Evolutionary conservation across 192 early-diverging fungal species (phyloP), one percentile per base, ranked within the genome.

Genomic region (Podila epigama): DNA sequence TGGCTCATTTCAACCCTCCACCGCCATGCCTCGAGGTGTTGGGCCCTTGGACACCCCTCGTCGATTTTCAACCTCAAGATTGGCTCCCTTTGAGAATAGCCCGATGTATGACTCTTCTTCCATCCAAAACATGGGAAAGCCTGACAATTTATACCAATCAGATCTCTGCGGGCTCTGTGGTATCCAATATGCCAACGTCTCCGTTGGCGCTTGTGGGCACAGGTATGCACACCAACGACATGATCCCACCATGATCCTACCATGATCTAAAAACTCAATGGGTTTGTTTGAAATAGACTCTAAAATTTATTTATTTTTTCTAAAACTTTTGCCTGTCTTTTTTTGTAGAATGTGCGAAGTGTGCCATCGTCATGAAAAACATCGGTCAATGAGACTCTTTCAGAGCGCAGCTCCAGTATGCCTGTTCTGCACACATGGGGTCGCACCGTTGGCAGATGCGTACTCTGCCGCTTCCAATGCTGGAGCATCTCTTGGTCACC

Each of bases 141-240:
- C 22, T 57, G 64, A 56, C 2, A 37, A n/a, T n/a, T n/a, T n/a
- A n/a, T n/a, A n/a, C n/a, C n/a, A n/a, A n/a, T n/a, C n/a, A n/a
- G n/a, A n/a, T n/a, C n/a, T 58, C 33, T 77, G 73, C 16, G 73
- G 66, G 22, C 4, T 77, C 1, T 77, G 73, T 40, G 39, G 73
- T 15, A 32, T 68, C 7, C 73, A 77, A 22, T 29, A 7, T 15
- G 59, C 66, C 31, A 64, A 42, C n/a, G 39, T 64, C 1, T 27
- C 39, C 0, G 18, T 68, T 25, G 66, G 73, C 2, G n/a, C 37
- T 35, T 77, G 73, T 54, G 73, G 66, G 15, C 73, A 77, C 32
- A 77, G 65, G 73, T 77, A 68, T 20, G 29, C 15, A 22, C 0
- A 25, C 29, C 16, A 18, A 54, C 20, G 29, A 25, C 25, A 29